These are phyloP conservation scores for Panicum virgatum DNA, from an alignment of 202 grass and related monocot genomes.

Conservation along the genomic window DNA sequence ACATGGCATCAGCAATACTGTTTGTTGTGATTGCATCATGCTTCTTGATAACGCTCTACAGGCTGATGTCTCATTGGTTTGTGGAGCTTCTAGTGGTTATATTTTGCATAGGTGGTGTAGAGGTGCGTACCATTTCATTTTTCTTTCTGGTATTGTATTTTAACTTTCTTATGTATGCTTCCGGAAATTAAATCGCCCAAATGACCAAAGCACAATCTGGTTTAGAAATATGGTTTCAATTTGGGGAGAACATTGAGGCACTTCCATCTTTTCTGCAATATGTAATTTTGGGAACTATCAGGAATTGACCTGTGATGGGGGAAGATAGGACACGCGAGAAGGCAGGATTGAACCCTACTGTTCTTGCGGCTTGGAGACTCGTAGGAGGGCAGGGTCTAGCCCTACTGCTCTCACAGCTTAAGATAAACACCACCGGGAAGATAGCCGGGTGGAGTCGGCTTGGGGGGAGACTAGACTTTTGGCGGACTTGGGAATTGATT, in stretches of 20 bases:
- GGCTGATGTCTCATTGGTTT: conserved; percentile 91
- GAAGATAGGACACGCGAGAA: too few relatives aligned
- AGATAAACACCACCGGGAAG: too few relatives aligned
- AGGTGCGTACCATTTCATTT: conserved; percentile 56
- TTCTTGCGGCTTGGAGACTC: too few relatives aligned
- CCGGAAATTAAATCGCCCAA: conserved; percentile 19
- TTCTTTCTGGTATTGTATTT: conserved; percentile 13
- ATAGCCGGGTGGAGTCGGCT: too few relatives aligned
- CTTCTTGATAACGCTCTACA: conserved; percentile 95
- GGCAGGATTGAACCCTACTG: too few relatives aligned
- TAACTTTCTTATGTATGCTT: conserved; percentile 10
- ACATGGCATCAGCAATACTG: conserved; percentile 71
- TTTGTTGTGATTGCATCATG: conserved; percentile 92
- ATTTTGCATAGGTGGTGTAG: conserved; percentile 97
- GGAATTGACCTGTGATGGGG: too few relatives aligned
- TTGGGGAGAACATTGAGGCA: conserved; percentile 17
- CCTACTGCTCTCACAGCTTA: too few relatives aligned
- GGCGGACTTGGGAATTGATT: too few relatives aligned
- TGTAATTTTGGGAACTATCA: not conserved
- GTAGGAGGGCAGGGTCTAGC: too few relatives aligned
- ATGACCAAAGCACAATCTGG: not conserved
- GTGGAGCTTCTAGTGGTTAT: conserved; percentile 93
- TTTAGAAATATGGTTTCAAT: not conserved
- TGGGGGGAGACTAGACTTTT: too few relatives aligned
- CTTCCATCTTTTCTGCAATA: not conserved